phyloP scores from a whole-genome alignment of 768 basidiomycete genomes.

The Psilocybe cyanescens region DNA sequence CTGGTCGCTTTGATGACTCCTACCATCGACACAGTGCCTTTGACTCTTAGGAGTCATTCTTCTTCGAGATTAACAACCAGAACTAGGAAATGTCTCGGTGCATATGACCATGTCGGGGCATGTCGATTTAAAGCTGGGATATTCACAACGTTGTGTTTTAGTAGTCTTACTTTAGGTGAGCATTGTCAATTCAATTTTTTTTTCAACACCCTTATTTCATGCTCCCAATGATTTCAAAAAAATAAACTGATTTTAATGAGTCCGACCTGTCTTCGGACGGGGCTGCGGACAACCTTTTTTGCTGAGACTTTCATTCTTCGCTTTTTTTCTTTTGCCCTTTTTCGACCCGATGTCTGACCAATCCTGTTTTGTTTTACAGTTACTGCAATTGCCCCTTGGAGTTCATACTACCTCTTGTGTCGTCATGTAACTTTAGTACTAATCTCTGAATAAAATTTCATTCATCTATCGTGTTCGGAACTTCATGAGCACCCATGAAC shows the following conservation, averaged over 20 bases:
- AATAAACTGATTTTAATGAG: conserved; percentile 57
- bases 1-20: conserved; percentile 42
- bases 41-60: conserved; percentile 37
- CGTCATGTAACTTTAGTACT: no score
- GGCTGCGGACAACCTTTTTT: conserved; percentile 37
- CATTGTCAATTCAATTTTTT: conserved; percentile 16
- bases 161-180: conserved; percentile 27
- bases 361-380: neutral
- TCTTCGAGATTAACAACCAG: conserved; percentile 47
- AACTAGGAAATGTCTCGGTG: conserved; percentile 52
- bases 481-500: no score
- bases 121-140: conserved; percentile 51
- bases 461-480: no score
- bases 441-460: no score
- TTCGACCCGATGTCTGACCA: conserved; percentile 1
- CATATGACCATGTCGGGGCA: conserved; percentile 40
- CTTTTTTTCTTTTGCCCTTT: conserved; percentile 8
- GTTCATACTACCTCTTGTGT: no score
- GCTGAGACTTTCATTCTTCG: conserved; percentile 34
- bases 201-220: conserved; percentile 2
- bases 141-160: conserved; percentile 20
- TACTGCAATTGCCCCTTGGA: neutral
- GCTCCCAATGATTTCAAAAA: conserved; percentile 46
- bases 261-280: conserved; percentile 39
- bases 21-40: conserved; percentile 55